A percentile compares a stretch with the other conserved stretches of the same genome.
phyloP scores from a whole-genome alignment of 257 asterid species.

The Solanum virginianum region DNA sequence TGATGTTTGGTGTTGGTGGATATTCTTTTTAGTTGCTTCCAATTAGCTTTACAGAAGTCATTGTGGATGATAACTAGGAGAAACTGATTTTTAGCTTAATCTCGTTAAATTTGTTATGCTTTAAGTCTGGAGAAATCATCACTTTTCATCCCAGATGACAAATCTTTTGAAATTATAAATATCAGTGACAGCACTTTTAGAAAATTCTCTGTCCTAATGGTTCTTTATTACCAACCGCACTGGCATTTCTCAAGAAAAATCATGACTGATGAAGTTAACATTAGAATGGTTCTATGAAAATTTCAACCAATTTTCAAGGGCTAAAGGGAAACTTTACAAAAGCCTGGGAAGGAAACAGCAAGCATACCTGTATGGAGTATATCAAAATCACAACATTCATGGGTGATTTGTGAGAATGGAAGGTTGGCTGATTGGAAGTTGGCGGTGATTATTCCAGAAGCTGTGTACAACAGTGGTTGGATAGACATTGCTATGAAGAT shows the following conservation, averaged over 20 bases:
- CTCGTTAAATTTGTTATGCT: not conserved
- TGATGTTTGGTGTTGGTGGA: not conserved
- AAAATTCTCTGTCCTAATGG: not conserved
- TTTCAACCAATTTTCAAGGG: not conserved
- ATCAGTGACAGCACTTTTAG: not conserved
- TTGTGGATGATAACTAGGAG: not conserved
- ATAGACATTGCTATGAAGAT: not conserved
- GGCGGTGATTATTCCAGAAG: not conserved
- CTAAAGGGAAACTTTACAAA: not conserved
- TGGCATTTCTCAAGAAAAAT: not conserved
- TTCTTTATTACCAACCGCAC: not conserved
- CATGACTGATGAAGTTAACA: not conserved
- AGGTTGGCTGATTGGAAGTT: not conserved
- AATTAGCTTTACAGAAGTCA: not conserved
- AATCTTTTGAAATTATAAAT: not conserved
- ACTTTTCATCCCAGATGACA: not conserved
- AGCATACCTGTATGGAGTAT: not conserved
- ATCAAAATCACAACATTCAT: not conserved
- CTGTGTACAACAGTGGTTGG: not conserved
- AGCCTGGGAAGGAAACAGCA: not conserved
- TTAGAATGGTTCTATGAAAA: not conserved
- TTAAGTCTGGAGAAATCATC: not conserved
- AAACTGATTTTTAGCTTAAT: not conserved
- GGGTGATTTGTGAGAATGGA: not conserved
- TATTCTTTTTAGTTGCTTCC: not conserved